These are phyloP conservation scores for Chalciporus piperatus DNA, from an alignment of 768 basidiomycete species.

Conservation along the genomic window DNA sequence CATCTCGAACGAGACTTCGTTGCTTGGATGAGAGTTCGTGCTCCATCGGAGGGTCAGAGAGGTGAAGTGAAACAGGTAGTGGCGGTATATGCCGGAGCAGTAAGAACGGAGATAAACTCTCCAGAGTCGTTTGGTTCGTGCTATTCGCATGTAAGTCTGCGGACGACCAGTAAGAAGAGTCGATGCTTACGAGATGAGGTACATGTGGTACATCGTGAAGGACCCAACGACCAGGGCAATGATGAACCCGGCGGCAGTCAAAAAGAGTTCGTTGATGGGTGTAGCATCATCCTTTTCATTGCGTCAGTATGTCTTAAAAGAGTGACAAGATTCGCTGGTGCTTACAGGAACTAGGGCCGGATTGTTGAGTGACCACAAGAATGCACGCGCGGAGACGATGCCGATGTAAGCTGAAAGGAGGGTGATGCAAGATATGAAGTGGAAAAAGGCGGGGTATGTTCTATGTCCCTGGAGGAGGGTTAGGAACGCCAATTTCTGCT, in stretches of 20 bases:
- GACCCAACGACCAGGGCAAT: constrained; percentile 70
- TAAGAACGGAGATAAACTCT: constrained; percentile 71
- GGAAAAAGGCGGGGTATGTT: constrained; percentile 81
- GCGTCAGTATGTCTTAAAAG: neutral
- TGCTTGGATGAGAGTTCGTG: constrained; percentile 67
- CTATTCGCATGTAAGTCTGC: constrained; percentile 33
- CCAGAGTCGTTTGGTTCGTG: constrained; percentile 85
- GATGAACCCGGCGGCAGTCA: constrained; percentile 56
- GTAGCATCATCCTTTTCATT: constrained; percentile 53
- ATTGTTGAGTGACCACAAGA: constrained; percentile 66
- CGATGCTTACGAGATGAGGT: constrained; percentile 63
- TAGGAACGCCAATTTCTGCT: neutral
- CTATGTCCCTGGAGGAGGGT: constrained; percentile 59
- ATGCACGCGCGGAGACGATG: constrained; percentile 47
- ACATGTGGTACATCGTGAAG: constrained; percentile 73
- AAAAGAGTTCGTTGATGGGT: constrained; percentile 67
- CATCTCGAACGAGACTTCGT: constrained; percentile 60
- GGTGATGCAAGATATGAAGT: constrained; percentile 66
- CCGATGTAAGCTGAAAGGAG: constrained; percentile 62
- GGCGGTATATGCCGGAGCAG: constrained; percentile 70
- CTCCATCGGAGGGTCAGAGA: constrained; percentile 71
- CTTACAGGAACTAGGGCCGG: constrained; percentile 56
- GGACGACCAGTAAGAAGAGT: neutral
- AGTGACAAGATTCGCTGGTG: neutral
- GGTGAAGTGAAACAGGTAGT: constrained; percentile 44